These are phyloP conservation scores for Populus trichocarpa DNA, from an alignment of 441 rosid species.

Conservation along the genomic window DNA sequence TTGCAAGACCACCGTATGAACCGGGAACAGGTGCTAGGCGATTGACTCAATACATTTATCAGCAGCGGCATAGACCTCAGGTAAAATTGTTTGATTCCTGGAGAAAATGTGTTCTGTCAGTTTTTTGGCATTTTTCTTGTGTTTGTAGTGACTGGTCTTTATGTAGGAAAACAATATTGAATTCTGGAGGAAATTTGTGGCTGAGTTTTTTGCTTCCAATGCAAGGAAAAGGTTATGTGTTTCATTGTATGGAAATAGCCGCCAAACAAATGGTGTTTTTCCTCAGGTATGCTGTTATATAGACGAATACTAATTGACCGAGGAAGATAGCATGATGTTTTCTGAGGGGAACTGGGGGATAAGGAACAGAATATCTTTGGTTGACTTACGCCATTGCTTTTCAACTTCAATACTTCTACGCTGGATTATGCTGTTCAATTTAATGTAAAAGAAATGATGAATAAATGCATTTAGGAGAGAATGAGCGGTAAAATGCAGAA, in stretches of 20 bases:
- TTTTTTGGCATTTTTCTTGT: background rate
- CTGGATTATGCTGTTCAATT: background rate
- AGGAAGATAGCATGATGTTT: slow-evolving; percentile 9
- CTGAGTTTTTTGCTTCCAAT: slow-evolving; percentile 63
- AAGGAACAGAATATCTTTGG: background rate
- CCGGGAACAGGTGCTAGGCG: slow-evolving; percentile 96
- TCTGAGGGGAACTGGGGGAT: background rate
- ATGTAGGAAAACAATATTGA: slow-evolving; percentile 79
- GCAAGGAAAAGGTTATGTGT: slow-evolving; percentile 88
- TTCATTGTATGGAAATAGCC: slow-evolving; percentile 77
- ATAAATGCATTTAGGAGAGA: background rate
- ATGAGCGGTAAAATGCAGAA: background rate
- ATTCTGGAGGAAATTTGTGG: slow-evolving; percentile 80
- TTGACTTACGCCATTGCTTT: background rate
- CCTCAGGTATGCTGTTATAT: slow-evolving; percentile 58
- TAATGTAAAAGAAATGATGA: background rate
- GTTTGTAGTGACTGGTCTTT: slow-evolving; percentile 10
- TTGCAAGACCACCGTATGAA: slow-evolving; percentile 68
- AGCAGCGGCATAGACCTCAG: slow-evolving; percentile 94
- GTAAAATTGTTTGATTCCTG: slow-evolving; percentile 41
- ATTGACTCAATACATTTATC: slow-evolving; percentile 81
- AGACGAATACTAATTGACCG: background rate
- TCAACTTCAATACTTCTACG: background rate
- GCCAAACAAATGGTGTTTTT: slow-evolving; percentile 72
- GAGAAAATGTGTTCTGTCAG: background rate